phyloP scores from a whole-genome alignment of 2,329 filamentous ascomycete species.

The Cryphonectria carpinicola region DNA sequence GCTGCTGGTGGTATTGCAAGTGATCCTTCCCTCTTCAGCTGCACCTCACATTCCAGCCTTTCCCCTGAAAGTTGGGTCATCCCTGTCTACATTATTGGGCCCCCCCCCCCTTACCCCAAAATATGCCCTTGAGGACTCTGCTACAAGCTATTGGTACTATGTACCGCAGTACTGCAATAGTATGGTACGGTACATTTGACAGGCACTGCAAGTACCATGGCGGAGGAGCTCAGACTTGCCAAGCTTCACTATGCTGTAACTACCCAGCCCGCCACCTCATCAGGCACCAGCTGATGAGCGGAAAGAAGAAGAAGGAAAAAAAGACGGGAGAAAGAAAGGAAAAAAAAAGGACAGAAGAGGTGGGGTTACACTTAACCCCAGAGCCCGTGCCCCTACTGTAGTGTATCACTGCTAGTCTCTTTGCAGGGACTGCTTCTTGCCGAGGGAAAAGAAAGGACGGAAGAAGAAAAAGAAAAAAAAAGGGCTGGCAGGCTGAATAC shows the following conservation, averaged over 20 bases:
- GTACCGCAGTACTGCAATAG: neutral
- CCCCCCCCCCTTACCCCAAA: neutral
- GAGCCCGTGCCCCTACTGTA: neutral
- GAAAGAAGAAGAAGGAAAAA: neutral
- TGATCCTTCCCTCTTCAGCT: conserved; percentile 9
- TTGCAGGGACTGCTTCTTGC: neutral
- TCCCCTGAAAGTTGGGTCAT: neutral
- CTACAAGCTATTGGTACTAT: neutral
- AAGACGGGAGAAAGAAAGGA: neutral
- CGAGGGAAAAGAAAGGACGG: neutral
- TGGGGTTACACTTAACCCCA: neutral
- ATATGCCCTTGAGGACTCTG: neutral
- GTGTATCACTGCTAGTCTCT: neutral
- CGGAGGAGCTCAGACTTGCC: neutral
- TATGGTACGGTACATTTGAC: neutral
- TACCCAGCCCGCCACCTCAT: neutral
- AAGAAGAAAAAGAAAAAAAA: too few species aligned
- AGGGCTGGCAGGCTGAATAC: neutral
- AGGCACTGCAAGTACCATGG: neutral
- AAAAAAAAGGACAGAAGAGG: neutral
- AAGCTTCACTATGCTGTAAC: neutral
- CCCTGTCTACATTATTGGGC: neutral
- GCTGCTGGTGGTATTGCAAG: neutral
- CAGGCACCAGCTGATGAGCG: neutral
- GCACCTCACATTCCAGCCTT: conserved; percentile 1